Evolutionary conservation across 352 stramenopile species (phyloP), one percentile per base, ranked within the genome.

Genomic region (Globisporangium carolinianum): DNA sequence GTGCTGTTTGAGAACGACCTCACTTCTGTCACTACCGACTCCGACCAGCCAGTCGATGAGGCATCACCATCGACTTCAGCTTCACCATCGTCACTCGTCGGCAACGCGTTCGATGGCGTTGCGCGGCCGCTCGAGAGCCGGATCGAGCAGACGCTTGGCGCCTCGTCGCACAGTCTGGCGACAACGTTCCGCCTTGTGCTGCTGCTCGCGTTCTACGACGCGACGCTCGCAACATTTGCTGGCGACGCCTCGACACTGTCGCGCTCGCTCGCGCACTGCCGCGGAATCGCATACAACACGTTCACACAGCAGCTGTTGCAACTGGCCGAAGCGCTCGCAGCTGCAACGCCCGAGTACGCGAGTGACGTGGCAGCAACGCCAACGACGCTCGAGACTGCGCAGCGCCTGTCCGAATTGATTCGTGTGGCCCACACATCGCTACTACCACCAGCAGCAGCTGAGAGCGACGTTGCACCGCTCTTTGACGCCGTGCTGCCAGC

Each of bases 181-280:
- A 74, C 79, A 32, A 66, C 75, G 24, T 91, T 85, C 65, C 81
- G 85, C 18, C 49, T 91, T 7, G 72, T 88, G 10, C 79, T 89
- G 39, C 48, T 91, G 42, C 63, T 91, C 0, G 77, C 62, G 9
- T 89, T 89, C 51, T 89, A 89, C 58, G 61, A 83, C 24, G 66
- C 76, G 55, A 91, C 75, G 56, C 72, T 91, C 45, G 66, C 66
- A 32, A 51, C 69, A 0, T 63, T 91, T 5, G 61, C 39, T 87
- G n/a, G 35, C 63, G 1, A 41, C 69, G 7, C 39, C 18, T 66
- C 68, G 12, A 61, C 64, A 7, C 57, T 88, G 8, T 62, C 74
- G 6, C 55, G 48, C 12, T 63, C 73, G 5, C 66, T 87, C 14
- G 51, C 24, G 32, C 68, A 73, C 47, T 87, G 73, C 36, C 75